Base-by-base conservation (phyloP, 208 protist genomes). In the Trypanosoma brucei region DNA sequence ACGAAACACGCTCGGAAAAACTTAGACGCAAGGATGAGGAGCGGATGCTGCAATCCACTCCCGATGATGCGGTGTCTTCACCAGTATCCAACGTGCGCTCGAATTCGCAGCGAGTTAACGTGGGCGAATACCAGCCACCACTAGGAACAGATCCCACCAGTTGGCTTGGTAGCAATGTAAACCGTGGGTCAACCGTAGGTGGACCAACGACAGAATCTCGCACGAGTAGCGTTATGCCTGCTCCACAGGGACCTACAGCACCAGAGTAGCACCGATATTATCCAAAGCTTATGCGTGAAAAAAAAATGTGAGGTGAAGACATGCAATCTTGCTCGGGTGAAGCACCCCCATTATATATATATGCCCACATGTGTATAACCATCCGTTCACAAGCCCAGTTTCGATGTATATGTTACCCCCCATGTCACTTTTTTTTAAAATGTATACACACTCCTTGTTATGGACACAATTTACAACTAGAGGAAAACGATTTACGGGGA, bases 1-100 rank as follows among this genome's bases (percentile, higher is more conserved):
- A 88, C 65, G 85, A 95, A 63, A 80, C 78, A 5, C 88, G 88
- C 58, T 76, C 76, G 8, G 86, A 86, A 14, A 95, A 92, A 81
- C 73, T 95, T 7, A 68, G 78, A 14, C 78, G 83, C 13, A 74
- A 68, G 31, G 75, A 78, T n/a, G 74, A 72, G 46, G 62, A 77
- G 36, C 83, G 81, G 35, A 79, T 76, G 14, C 74, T 50, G 35
- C 63, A 50, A 62, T 61, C 68, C 62, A 55, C 72, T 14, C 37
- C 42, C 1, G 9, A 55, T 40, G 52, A 65, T 44, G 53, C 62
- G 39, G 55, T 63, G 36, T 39, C 63, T 38, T 53, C 52, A 11
- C 30, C 39, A 22, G 33, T 40, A 39, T 22, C 51, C 38, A 34
- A 42, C 7, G 33, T 35, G 3, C 48, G 59, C 5, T 48, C 65